A percentile compares a stretch with the other conserved stretches of the same genome.
Evolutionary conservation across 176 grass and related monocot species (phyloP).

Genomic region (Oryza nivara): DNA sequence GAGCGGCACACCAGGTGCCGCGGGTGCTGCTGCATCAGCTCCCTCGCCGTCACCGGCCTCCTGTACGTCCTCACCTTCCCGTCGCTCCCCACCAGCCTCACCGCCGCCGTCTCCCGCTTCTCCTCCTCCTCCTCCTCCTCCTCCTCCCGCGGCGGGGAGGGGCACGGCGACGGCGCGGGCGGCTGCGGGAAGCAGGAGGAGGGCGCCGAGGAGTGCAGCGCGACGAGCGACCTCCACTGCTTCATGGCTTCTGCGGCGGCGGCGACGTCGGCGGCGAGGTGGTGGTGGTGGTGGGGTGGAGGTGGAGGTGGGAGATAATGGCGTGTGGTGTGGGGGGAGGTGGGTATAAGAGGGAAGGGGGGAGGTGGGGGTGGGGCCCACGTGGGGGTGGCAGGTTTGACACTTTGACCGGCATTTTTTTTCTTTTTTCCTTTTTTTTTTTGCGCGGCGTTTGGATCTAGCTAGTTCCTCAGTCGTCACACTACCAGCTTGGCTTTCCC

Average conservation of each 20-base stretch:
- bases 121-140: not conserved
- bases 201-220: conserved; percentile 47
- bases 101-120: not conserved
- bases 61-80: conserved; percentile 61
- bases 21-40: conserved; percentile 85
- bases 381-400: conserved; percentile 68
- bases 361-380: not conserved
- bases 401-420: conserved; percentile 68
- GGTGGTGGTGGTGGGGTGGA: not conserved
- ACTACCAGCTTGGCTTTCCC: no score
- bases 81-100: conserved; percentile 64
- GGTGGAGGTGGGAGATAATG: not conserved
- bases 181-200: conserved; percentile 66
- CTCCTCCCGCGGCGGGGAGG: conserved; percentile 24
- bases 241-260: conserved; percentile 32
- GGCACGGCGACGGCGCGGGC: not conserved
- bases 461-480: not conserved
- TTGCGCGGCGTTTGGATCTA: conserved; percentile 34
- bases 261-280: not conserved
- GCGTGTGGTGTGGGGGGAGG: not conserved
- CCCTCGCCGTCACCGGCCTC: conserved; percentile 62
- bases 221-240: conserved; percentile 68
- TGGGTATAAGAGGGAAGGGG: not conserved
- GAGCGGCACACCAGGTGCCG: conserved; percentile 85
- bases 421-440: not conserved